These are phyloP conservation scores for Hypsizygus marmoreus DNA, from an alignment of 768 basidiomycete species.

Conservation along the genomic window DNA sequence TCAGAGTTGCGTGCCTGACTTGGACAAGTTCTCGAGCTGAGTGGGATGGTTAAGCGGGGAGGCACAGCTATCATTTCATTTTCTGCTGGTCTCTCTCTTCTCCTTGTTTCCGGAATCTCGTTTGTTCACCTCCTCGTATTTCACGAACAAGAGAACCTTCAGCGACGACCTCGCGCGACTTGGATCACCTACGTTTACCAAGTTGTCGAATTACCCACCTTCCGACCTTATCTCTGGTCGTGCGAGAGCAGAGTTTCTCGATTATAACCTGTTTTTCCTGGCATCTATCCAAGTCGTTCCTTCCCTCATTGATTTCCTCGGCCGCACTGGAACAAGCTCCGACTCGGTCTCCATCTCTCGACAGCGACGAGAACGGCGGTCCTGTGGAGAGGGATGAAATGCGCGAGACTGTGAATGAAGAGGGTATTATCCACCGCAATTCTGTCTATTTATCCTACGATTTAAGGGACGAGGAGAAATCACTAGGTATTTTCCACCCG, in stretches of 20 bases:
- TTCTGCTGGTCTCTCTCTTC: constrained; percentile 1
- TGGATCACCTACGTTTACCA: background rate
- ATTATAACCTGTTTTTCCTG: background rate
- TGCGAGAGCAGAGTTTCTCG: constrained; percentile 1
- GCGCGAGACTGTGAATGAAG: constrained; percentile 30
- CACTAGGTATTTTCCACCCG: constrained; percentile 24
- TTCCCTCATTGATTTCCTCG: background rate
- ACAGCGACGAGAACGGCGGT: constrained; percentile 19
- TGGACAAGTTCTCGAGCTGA: constrained; percentile 1
- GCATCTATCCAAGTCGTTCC: background rate
- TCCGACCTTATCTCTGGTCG: constrained; percentile 7
- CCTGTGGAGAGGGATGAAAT: constrained; percentile 37
- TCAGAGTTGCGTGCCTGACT: constrained; percentile 15
- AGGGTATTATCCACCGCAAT: constrained; percentile 24
- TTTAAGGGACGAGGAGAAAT: constrained; percentile 32
- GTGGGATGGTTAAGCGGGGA: constrained; percentile 15
- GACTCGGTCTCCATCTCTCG: constrained; percentile 24
- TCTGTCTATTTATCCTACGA: constrained; percentile 24
- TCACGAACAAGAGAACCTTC: background rate
- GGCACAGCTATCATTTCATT: constrained; percentile 14
- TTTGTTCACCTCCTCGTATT: background rate
- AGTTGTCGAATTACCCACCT: background rate
- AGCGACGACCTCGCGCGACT: background rate
- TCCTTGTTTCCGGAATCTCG: background rate
- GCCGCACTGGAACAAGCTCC: constrained; percentile 28